Evolutionary conservation across 202 grass and related monocot genomes (phyloP), one percentile per base, ranked within the genome.

Genomic region (Setaria viridis): DNA sequence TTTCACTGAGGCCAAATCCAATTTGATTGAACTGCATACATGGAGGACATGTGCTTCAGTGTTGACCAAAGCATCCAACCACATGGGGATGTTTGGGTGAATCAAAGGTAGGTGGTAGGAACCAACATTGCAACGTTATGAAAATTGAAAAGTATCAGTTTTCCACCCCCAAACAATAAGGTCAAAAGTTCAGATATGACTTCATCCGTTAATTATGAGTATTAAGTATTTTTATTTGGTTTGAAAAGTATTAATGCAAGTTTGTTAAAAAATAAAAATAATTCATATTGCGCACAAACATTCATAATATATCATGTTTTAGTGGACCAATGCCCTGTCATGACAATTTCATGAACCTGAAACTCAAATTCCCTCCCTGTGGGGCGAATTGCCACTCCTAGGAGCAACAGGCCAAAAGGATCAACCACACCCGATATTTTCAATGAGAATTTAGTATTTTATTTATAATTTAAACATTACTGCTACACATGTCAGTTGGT

Each of bases 1-100:
- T 71, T 20, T 83, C 41, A 51, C 17, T 51, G 34, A 78, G 32
- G 34, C 43, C 43, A 77, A 71, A 45, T 53, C 75, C 54, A 83
- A 63, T 70, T 60, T 77, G 20, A 6, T 64, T 78, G 53, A 88
- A 77, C 49, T 41, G 32, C 53, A 71, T 79, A 54, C 46, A 54
- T 6, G 54, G 41, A 56, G 45, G 60, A 34, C 65, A 82, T 82
- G 41, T 82, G 71, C 72, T 76, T 77, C 79, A 4, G 14, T 62
- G 21, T 87, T 82, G 79, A 70, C 63, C 14, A 82, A 76, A 82
- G 30, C 51, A 82, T 70, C 53, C 42, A 70, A 39, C 9, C 62
- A 62, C 63, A 62, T 69, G 54, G 39, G 33, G 30, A 29, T 76
- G 60, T 75, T 47, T 76, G 17, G 9, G 12, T 30, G 62, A 76